Percentiles rank a stretch among this genome's conserved stretches.
Conservation (phyloP, 306 rosid genomes). For the Begonia loranthoides region DNA sequence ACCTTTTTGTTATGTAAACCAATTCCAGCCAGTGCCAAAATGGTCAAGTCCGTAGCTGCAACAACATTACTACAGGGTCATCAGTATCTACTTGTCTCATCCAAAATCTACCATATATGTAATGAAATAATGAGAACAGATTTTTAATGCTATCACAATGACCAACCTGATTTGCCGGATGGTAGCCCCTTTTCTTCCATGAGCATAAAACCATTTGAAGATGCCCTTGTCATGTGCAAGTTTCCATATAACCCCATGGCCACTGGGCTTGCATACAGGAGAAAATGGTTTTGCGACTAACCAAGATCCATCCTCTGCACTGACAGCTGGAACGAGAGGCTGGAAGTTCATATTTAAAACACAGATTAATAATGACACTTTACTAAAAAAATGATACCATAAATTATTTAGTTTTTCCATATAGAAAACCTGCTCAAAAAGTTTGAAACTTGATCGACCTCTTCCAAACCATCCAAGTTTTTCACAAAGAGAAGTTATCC, state of each 20-base stretch:
- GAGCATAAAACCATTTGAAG: conserved; percentile 74
- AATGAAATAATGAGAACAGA: conserved; percentile 3
- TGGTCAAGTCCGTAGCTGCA: conserved; percentile 90
- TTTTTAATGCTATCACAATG: neutral
- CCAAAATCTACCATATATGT: conserved; percentile 7
- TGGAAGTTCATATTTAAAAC: conserved; percentile 29
- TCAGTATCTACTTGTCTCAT: conserved; percentile 15
- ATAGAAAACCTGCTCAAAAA: conserved; percentile 82
- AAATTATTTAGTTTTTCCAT: neutral
- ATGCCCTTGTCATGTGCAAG: conserved; percentile 86
- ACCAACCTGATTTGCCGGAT: conserved; percentile 93
- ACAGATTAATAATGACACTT: neutral
- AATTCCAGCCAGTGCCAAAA: conserved; percentile 85
- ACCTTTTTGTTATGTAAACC: conserved; percentile 86
- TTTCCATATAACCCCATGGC: conserved; percentile 97
- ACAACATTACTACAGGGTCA: conserved; percentile 76
- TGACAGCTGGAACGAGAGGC: conserved; percentile 95
- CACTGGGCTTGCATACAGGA: conserved; percentile 90
- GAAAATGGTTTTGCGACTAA: conserved; percentile 54
- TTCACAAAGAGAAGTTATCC: conserved; percentile 57
- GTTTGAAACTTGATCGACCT: conserved; percentile 85
- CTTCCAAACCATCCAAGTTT: conserved; percentile 89
- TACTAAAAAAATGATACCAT: conserved; percentile 2
- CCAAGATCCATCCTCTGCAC: conserved; percentile 89
- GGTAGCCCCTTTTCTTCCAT: conserved; percentile 89